Evolutionary conservation across 2,329 filamentous ascomycete species (phyloP), one percentile per base, ranked within the genome.

Genomic region (Dactylonectria macrodidyma): DNA sequence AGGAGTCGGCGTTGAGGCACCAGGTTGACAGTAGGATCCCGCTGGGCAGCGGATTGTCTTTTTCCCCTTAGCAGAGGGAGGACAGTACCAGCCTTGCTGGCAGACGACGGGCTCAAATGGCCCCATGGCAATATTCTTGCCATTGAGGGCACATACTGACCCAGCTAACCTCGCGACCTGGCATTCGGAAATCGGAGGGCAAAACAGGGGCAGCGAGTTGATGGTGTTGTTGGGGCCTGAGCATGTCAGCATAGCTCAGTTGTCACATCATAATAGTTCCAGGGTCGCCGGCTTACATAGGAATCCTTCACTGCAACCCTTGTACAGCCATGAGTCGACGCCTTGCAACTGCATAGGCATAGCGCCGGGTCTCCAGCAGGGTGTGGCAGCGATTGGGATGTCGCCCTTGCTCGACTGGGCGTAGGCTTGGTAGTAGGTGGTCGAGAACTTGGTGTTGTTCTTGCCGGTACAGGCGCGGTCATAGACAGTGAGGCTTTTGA

Each of bases 101-200:
- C 87, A 89, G 8, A 88, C 75, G 3, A 86, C 78, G 1, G 87
- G 87, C 68, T 89, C 87, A 59, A 85, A 84, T 2, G 80, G 81
- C 0, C 84, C 83, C 83, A 85, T 85, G 2, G 73, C 80, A 16
- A 81, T 75, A 59, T 84, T 84, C 5, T 47, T 67, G 24, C 79
- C 81, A 0, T 78, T 24, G 5, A 78, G 71, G 1, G 59, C 36
- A 64, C 82, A 84, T 3, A 80, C 74, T 9, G 70, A 65, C 0
- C 81, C 80, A 0, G 77, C 76, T 2, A 84, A 59, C 59, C 83
- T 77, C 2, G 77, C 72, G 46, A 78, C 67, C 36, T 84, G 82
- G 36, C 83, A 85, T 10, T 71, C 58, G 1, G 77, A 75, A 2
- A 81, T 62, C 9, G 83, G 82, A 9, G 83, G 82, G 50, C 83